phyloP scores from a whole-genome alignment of 805 yeast genomes.

The Kurtzmaniella fragi region DNA sequence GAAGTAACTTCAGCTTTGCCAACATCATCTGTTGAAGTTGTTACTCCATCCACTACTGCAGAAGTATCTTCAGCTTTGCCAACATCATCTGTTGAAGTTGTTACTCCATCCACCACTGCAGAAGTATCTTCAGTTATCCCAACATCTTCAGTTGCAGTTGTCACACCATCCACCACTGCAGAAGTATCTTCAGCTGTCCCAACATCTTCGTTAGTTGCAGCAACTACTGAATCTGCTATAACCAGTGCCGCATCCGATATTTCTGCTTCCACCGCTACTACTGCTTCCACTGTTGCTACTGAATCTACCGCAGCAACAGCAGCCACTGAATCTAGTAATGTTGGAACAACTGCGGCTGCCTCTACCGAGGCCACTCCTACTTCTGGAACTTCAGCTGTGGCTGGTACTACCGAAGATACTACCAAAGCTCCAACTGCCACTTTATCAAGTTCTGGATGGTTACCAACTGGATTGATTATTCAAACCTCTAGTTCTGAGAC shows the following conservation, averaged over 20 bases:
- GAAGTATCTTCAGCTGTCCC: conserved; percentile 1
- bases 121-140: neutral
- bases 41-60: neutral
- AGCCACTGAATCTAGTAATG: neutral
- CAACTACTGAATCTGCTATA: conserved; percentile 3
- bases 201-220: conserved; percentile 1
- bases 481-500: conserved; percentile 13
- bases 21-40: neutral
- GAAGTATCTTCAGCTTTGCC: neutral
- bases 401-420: conserved; percentile 6
- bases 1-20: neutral
- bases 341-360: conserved; percentile 3
- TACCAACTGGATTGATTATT: conserved; percentile 30
- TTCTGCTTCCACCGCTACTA: conserved; percentile 4
- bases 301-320: conserved; percentile 2
- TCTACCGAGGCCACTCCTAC: conserved; percentile 1
- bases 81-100: neutral
- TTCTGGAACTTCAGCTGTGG: neutral
- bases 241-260: conserved; percentile 4
- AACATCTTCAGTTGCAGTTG: neutral
- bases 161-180: neutral
- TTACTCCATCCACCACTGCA: conserved; percentile 4
- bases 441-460: conserved; percentile 20
- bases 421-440: conserved; percentile 7
- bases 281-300: conserved; percentile 11